Evolutionary conservation across 2,329 filamentous ascomycete genomes (phyloP).

Genomic region (Trichoderma sp.): DNA sequence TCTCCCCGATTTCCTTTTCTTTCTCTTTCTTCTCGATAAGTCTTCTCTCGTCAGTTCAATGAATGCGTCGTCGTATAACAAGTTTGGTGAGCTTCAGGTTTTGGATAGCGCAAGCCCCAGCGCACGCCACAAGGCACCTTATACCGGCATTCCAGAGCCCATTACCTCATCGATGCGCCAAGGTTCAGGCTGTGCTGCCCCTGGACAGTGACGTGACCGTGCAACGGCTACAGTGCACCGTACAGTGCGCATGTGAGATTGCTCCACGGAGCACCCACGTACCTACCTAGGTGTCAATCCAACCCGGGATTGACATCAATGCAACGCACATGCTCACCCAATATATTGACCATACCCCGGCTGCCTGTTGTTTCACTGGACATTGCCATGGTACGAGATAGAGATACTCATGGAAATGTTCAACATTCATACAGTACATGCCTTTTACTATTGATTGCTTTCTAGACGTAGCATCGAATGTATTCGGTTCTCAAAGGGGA

Average conservation of each 20-base stretch:
- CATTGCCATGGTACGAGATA: background rate
- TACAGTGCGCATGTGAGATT: background rate
- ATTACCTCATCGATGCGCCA: constrained; percentile 16
- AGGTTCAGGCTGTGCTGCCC: constrained; percentile 1
- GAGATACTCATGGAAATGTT: background rate
- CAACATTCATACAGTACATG: background rate
- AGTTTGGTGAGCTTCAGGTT: background rate
- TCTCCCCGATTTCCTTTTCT: background rate
- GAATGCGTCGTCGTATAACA: background rate
- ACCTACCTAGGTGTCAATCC: background rate
- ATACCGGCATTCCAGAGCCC: background rate
- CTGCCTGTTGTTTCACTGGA: background rate
- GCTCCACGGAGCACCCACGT: background rate
- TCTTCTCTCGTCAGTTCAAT: background rate
- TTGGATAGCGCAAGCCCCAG: constrained; percentile 5
- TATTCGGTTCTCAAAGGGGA: background rate
- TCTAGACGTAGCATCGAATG: background rate
- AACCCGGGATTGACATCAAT: background rate
- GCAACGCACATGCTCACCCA: background rate
- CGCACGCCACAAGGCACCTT: constrained; percentile 13
- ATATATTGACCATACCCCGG: background rate
- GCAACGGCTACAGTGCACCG: background rate
- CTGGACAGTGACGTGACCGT: constrained; percentile 15
- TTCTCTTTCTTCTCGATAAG: background rate
- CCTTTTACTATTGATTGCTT: background rate